Evolutionary conservation across 495 filamentous ascomycete genomes (phyloP).

Genomic region (Daldinia childiae): DNA sequence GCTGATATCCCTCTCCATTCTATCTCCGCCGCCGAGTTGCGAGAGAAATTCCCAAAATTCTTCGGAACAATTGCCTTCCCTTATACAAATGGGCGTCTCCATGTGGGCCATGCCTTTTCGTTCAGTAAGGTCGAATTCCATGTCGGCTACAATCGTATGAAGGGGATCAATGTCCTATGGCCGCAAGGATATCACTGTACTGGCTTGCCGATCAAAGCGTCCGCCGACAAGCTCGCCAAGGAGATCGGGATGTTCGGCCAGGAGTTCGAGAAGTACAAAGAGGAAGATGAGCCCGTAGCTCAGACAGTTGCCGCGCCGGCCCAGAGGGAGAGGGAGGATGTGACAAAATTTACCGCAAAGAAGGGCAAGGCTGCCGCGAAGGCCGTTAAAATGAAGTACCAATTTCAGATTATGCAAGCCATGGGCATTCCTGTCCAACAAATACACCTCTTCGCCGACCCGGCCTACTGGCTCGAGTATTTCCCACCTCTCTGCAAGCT

Average conservation of each 20-base stretch:
- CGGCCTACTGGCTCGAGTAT: conserved; percentile 85
- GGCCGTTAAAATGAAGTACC: conserved; percentile 79
- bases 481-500: conserved; percentile 85
- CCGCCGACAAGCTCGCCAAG: conserved; percentile 90
- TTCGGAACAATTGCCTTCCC: conserved; percentile 94
- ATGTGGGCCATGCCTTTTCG: conserved; percentile 92
- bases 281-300: conserved; percentile 57
- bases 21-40: conserved; percentile 75
- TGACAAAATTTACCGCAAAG: conserved; percentile 90
- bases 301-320: conserved; percentile 29
- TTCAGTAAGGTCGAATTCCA: conserved; percentile 91
- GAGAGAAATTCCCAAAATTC: conserved; percentile 83
- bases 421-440: conserved; percentile 84
- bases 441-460: conserved; percentile 91
- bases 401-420: conserved; percentile 70
- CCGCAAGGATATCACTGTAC: conserved; percentile 96
- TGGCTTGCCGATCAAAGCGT: conserved; percentile 97
- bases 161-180: conserved; percentile 86
- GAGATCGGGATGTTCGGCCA: conserved; percentile 90
- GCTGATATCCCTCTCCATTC: conserved; percentile 76
- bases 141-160: conserved; percentile 83
- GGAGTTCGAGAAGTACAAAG: conserved; percentile 81
- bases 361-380: conserved; percentile 96
- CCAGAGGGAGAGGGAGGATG: conserved; percentile 66
- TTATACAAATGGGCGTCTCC: conserved; percentile 95